phyloP scores from a whole-genome alignment of 225 moss, liverwort and hornwort species.

The Climacium dendroides region DNA sequence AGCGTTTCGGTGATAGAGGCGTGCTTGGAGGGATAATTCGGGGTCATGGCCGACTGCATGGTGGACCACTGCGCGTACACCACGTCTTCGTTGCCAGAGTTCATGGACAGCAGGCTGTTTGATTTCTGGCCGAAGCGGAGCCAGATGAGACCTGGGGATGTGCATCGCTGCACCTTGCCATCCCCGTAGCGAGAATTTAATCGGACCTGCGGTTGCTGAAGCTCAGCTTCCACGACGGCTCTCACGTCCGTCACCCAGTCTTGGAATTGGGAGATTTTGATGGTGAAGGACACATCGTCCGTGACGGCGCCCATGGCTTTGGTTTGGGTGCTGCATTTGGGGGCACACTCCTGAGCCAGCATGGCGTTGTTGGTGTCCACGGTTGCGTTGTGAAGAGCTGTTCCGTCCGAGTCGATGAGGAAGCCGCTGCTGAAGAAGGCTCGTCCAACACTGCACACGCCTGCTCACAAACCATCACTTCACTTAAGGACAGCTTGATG shows the following conservation, averaged over 20 bases:
- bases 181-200: not conserved
- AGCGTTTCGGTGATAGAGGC: slow-evolving; percentile 2
- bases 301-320: not conserved
- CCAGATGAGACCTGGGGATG: not conserved
- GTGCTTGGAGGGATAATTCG: not conserved
- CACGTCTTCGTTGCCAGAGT: not conserved
- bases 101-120: not conserved
- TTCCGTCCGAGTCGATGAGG: not conserved
- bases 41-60: slow-evolving; percentile 3
- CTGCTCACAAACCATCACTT: not conserved
- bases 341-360: slow-evolving; percentile 2
- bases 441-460: not conserved
- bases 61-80: slow-evolving; percentile 15
- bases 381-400: not conserved
- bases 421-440: not conserved
- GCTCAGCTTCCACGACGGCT: not conserved
- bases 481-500: not conserved
- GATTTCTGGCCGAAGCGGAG: slow-evolving; percentile 13
- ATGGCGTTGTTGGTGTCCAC: slow-evolving; percentile 3
- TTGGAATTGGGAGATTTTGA: slow-evolving; percentile 2
- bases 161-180: not conserved
- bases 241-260: not conserved
- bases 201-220: not conserved
- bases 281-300: slow-evolving; percentile 1
- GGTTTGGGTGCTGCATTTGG: slow-evolving; percentile 4